Base-by-base conservation (phyloP, 2,329 filamentous ascomycete genomes). In the Didymella pinodella region DNA sequence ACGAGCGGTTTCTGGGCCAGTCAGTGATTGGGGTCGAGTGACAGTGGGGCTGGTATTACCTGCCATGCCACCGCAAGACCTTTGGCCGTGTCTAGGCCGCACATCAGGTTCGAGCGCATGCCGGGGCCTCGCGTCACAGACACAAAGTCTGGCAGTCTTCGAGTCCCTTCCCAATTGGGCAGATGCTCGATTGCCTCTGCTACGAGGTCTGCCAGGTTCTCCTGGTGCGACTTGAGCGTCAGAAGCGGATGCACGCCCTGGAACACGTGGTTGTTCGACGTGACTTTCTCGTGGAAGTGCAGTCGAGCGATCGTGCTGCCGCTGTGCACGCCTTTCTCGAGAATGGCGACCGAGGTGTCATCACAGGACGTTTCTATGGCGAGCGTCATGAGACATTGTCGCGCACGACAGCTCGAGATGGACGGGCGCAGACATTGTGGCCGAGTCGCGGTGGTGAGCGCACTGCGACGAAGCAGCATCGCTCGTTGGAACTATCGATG, bases 321-420 rank as follows among this genome's bases (percentile, higher is more conserved):
- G 38, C 38, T 11, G 41, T 56, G 41, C 7, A 26, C 41, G 29
- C 77, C 69, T 67, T 87, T 89, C 53, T 91, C 86, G 38, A 97
- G 83, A 47, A 98, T 79, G 29, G 94, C 90, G 20, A 97, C 93
- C 57, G 90, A 93, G 0, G 93, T 97, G 80, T 98, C 94, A 79
- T 98, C 94, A 83, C 94, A 95, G 2, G 90, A 93, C 10, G 90
- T 90, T 76, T 95, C 91, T 72, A 95, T 93, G 51, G 90, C 90
- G 48, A 94, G 84, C 5, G 81, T 83, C 59, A 77, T 70, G 47
- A 81, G 64, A 40, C 55, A 49, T 40, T 77, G 75, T 0, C 55
- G 56, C 22, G 53, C 46, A 38, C 47, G 14, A 41, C 41, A 11
- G 10, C 36, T 22, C 7, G 43, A 16, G 5, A n/a, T 1, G 28